A percentile compares a stretch with the other conserved stretches of the same genome.
These are phyloP conservation scores for Cymbopogon flexuosus DNA, from an alignment of 202 grass and related monocot genomes.

Conservation along the genomic window DNA sequence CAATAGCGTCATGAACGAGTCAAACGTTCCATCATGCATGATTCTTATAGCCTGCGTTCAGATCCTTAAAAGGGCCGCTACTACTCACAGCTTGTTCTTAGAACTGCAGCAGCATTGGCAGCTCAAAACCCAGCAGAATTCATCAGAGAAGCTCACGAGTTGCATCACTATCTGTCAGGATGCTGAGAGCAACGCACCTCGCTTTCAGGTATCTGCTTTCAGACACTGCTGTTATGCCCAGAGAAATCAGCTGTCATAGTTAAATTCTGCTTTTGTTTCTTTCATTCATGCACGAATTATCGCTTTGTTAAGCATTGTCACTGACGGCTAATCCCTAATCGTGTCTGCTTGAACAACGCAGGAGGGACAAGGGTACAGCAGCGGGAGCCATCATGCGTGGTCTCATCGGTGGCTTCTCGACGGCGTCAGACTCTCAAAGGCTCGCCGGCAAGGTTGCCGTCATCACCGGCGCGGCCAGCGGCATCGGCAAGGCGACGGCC, in stretches of 20 bases:
- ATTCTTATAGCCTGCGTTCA: neutral
- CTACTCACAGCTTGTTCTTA: neutral
- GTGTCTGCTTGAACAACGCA: neutral
- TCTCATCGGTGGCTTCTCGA: neutral
- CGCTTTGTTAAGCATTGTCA: neutral
- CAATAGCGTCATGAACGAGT: neutral
- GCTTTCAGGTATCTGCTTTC: constrained; percentile 11
- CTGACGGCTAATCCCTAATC: neutral
- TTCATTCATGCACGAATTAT: neutral
- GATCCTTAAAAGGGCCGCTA: neutral
- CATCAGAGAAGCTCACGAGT: neutral
- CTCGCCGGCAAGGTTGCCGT: constrained; percentile 59
- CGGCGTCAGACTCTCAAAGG: constrained; percentile 24
- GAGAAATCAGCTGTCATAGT: neutral
- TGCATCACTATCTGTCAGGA: neutral
- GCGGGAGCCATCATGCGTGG: neutral
- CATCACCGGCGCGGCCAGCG: constrained; percentile 71
- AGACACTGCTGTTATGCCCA: neutral
- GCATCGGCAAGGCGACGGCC: constrained; percentile 63
- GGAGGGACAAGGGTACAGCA: constrained; percentile 22
- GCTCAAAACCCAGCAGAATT: neutral
- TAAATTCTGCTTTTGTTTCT: neutral
- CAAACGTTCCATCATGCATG: neutral
- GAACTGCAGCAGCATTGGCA: neutral
- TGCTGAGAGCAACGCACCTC: constrained; percentile 26